phyloP scores from a whole-genome alignment of 345 rosid species.

The Noccaea caerulescens region DNA sequence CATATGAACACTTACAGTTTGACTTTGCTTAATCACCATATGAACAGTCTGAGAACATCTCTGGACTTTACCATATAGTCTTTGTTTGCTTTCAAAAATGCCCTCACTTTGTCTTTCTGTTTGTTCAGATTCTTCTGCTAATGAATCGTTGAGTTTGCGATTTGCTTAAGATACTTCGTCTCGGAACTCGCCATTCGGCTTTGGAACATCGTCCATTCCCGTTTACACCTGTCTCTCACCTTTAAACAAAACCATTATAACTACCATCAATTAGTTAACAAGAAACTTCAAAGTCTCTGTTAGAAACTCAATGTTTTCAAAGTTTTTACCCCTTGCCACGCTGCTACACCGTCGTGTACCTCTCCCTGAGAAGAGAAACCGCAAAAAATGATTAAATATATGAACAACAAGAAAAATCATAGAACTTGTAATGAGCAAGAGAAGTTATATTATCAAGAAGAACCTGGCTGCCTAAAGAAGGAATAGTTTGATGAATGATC shows the following conservation, averaged over 20 bases:
- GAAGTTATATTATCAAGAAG: not conserved
- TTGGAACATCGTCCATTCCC: conserved; percentile 86
- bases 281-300: conserved; percentile 4
- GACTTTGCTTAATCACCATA: conserved; percentile 20
- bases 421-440: conserved; percentile 9
- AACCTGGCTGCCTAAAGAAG: conserved; percentile 93
- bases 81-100: not conserved
- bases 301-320: not conserved
- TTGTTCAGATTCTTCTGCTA: conserved; percentile 27
- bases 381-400: not conserved
- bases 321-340: conserved; percentile 82
- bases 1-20: conserved; percentile 26
- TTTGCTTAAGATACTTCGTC: conserved; percentile 52
- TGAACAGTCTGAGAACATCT: conserved; percentile 10
- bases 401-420: not conserved
- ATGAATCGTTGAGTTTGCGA: conserved; percentile 49
- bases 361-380: conserved; percentile 56
- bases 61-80: conserved; percentile 11
- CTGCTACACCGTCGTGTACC: conserved; percentile 61
- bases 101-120: conserved; percentile 19
- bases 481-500: conserved; percentile 86
- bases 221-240: conserved; percentile 91
- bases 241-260: conserved; percentile 45
- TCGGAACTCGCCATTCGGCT: conserved; percentile 69
- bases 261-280: conserved; percentile 20